Conservation (phyloP, 1,284 basidiomycete species). For the Cryptococcus sp. region DNA sequence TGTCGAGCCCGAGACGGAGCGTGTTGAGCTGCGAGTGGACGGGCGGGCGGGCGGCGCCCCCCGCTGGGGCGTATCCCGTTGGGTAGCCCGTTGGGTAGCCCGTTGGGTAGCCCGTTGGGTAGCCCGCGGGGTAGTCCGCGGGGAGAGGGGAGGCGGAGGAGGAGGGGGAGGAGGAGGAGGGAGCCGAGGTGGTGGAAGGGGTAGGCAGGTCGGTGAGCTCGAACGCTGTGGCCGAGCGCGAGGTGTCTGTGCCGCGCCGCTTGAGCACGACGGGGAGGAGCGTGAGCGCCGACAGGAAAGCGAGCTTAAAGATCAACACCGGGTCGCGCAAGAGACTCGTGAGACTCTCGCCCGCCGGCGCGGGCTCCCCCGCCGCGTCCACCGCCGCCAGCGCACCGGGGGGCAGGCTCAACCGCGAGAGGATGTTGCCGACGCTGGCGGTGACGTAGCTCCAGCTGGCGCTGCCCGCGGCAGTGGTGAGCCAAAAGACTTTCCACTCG, state of each 20-base stretch:
- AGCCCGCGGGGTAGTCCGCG: slow-evolving; percentile 2
- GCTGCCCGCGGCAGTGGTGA: slow-evolving; percentile 76
- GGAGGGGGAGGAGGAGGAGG: neutral
- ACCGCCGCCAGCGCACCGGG: slow-evolving; percentile 7
- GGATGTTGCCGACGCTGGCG: slow-evolving; percentile 47
- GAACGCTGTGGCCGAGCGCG: neutral
- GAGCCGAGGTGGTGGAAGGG: slow-evolving; percentile 1
- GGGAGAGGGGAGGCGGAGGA: too few species aligned
- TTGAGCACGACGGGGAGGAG: slow-evolving; percentile 51
- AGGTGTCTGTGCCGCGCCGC: slow-evolving; percentile 11
- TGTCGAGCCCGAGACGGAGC: slow-evolving; percentile 9
- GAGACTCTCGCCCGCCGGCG: slow-evolving; percentile 39
- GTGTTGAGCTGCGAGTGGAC: slow-evolving; percentile 7
- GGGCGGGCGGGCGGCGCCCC: slow-evolving; percentile 4
- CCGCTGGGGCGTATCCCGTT: too few species aligned
- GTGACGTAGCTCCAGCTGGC: slow-evolving; percentile 63
- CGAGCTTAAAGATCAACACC: slow-evolving; percentile 48
- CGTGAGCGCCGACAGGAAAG: slow-evolving; percentile 46
- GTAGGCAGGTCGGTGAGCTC: neutral
- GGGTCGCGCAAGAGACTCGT: slow-evolving; percentile 49
- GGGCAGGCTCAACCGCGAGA: slow-evolving; percentile 43
- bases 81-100: too few species aligned
- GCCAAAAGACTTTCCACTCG: slow-evolving; percentile 74
- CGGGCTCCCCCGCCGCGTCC: slow-evolving; percentile 1
- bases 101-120: too few species aligned